These are phyloP conservation scores for Penicillium sp. DNA, from an alignment of 2,329 filamentous ascomycete genomes.

Conservation along the genomic window DNA sequence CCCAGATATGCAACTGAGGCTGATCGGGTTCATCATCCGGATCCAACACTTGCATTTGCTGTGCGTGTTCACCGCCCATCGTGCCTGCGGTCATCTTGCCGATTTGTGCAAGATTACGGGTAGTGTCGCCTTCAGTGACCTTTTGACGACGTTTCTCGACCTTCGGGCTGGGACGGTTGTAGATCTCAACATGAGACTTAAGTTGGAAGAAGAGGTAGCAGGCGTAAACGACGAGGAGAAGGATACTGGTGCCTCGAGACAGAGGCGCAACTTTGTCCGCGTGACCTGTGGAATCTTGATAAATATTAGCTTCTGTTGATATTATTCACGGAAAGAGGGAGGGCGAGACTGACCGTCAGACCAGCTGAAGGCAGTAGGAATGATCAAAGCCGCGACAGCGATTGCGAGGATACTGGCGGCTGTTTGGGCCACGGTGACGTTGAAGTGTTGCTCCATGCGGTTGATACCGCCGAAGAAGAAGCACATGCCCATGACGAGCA, in stretches of 20 bases:
- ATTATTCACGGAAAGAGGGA: background rate
- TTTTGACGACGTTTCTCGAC: constrained; percentile 58
- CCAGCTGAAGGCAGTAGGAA: constrained; percentile 79
- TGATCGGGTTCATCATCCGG: constrained; percentile 71
- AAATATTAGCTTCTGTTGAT: background rate
- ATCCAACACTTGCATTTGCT: constrained; percentile 50
- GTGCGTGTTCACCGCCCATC: constrained; percentile 51
- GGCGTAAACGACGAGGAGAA: constrained; percentile 79
- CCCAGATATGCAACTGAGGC: constrained; percentile 70
- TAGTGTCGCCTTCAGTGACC: constrained; percentile 51
- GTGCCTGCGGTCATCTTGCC: constrained; percentile 52
- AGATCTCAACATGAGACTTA: constrained; percentile 77
- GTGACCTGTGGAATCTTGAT: background rate
- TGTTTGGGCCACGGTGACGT: constrained; percentile 87
- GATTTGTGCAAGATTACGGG: constrained; percentile 53
- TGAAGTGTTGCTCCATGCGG: constrained; percentile 82
- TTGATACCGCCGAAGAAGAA: constrained; percentile 86
- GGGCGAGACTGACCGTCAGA: constrained; percentile 34
- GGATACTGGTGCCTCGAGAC: constrained; percentile 62
- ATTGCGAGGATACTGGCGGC: constrained; percentile 78
- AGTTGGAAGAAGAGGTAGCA: constrained; percentile 90
- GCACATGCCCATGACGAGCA: constrained; percentile 86
- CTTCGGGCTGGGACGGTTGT: constrained; percentile 78
- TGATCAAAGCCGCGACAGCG: constrained; percentile 77
- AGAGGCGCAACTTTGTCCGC: constrained; percentile 23